Evolutionary conservation across 1,284 basidiomycete genomes (phyloP), one percentile per base, ranked within the genome.

Genomic region (Porogramme epimiltina): DNA sequence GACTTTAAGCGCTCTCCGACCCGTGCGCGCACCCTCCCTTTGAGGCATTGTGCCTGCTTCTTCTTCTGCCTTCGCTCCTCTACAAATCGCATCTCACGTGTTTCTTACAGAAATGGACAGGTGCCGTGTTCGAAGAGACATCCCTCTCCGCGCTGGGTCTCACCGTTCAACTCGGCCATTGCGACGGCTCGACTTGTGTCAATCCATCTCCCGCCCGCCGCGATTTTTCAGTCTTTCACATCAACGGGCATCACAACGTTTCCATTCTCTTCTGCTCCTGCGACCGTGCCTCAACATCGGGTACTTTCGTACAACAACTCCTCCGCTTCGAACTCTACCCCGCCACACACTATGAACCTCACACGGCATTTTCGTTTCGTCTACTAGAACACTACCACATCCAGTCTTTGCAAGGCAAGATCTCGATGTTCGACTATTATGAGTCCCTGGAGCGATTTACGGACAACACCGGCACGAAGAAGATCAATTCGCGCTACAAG

Each of bases 21-120:
- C n/a, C n/a, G n/a, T n/a, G n/a, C n/a, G n/a, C n/a, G n/a, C n/a
- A n/a, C n/a, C n/a, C n/a, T n/a, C n/a, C n/a, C n/a, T n/a, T n/a
- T n/a, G n/a, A n/a, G n/a, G n/a, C n/a, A n/a, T n/a, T n/a, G n/a
- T n/a, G n/a, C 28, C 28, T 8, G 28, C 13, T 13, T 6, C 13
- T 49, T 63, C 11, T 64, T 62, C 2, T 51, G 69, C 3, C 42
- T 34, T 1, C 70, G 68, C 43, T 59, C 60, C 8, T 31, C 13
- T 13, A 31, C 8, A 31, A 13, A 31, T 6, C 4, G 66, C 66
- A 3, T 71, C 68, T 51, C 69, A 31, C 28, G 28, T 8, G 13
- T 13, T 68, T 2, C 58, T 56, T 11, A 62, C 59, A 37, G 34
- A 18, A 48, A n/a, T 58, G 48, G 48, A 34, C 43, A 19, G 46